Evolutionary conservation across 768 basidiomycete species (phyloP), one percentile per base, ranked within the genome.

Genomic region (Leccinellum luteum): DNA sequence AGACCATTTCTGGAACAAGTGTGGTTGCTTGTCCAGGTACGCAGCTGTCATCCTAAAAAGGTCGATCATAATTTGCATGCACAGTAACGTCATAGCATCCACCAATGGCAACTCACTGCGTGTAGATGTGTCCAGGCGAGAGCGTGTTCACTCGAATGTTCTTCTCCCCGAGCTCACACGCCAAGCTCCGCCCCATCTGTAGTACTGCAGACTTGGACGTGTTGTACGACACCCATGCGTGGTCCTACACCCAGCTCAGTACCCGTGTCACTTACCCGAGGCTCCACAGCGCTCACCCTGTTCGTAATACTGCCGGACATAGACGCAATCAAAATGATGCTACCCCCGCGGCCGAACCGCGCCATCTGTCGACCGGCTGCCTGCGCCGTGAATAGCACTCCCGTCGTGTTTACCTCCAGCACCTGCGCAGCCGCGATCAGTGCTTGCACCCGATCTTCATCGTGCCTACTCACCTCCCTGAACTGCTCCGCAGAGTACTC

Each of bases 141-240:
- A 92, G 76, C 13, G 85, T 77, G 69, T 92, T 92, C 57, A 90
- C 87, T 3, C 90, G 79, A 51, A 92, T 90, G 2, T 77, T 73
- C 68, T 84, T 75, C 34, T 66, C 73, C 2, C 87, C 90, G 2
- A 92, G 78, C 66, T 92, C 89, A 66, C 87, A 90, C 4, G 89
- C 89, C 87, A 92, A 86, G 69, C 86, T 89, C 44, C 90, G 82
- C 6, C 78, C 84, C 87, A 90, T 90, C 72, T 92, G 89, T 43
- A 90, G 71, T 17, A 92, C 87, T 5, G 85, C 89, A 1, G 85
- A 82, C 72, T 92, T 92, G 74, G 85, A 87, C 49, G 81, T 78
- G 71, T 90, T 90, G 73, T 91, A 91, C 14, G 86, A 81, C 51
- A 85, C 80, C 87, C 86, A 90, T 1, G 84, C 81, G 62, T 89